Evolutionary conservation across 352 stramenopile species (phyloP), one percentile per base, ranked within the genome.

Genomic region (Globisporangium irregulare): DNA sequence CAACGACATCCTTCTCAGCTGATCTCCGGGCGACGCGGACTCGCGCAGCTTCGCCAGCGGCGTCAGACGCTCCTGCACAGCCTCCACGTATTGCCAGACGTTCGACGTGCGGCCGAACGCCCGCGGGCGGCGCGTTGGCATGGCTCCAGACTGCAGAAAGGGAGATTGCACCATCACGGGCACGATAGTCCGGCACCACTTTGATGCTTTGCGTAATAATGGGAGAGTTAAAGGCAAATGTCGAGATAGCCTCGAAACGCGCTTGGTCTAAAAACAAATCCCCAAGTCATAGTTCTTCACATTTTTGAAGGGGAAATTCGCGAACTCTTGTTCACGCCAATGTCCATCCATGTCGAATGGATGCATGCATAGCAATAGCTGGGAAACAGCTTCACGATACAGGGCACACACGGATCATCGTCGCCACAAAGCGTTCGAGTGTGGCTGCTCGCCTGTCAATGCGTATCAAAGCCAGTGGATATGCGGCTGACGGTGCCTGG

Each of bases 21-120:
- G 59, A 54, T 51, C 36, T 1, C 57, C 64, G 22, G 41, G 18
- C 0, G 46, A 59, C 2, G 48, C 8, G 1, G 29, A 15, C 20
- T 58, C 66, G 7, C 48, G 58, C 14, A 59, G 34, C 18, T 58
- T 57, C 18, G 32, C 25, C 14, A 53, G 8, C 2, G 55, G 22
- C 9, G 78, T 82, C 38, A 72, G 68, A 1, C 75, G 77, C 36
- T 83, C 74, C 25, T 89, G 79, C 6, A 88, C 68, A 0, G 69
- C 58, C 50, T 89, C 79, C 67, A 90, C 59, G 66, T 91, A 91
- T 68, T 89, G 80, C 83, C 83, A 91, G 25, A 91, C 71, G 46
- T 91, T 91, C 9, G 83, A 91, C 12, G 83, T 88, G 12, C 83
- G 78, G 0, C 83, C 83, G 55, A 91, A 91, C 0, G 81, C 72